Conservation (phyloP, 208 protist species). For the Wallacemonas rigidus region DNA sequence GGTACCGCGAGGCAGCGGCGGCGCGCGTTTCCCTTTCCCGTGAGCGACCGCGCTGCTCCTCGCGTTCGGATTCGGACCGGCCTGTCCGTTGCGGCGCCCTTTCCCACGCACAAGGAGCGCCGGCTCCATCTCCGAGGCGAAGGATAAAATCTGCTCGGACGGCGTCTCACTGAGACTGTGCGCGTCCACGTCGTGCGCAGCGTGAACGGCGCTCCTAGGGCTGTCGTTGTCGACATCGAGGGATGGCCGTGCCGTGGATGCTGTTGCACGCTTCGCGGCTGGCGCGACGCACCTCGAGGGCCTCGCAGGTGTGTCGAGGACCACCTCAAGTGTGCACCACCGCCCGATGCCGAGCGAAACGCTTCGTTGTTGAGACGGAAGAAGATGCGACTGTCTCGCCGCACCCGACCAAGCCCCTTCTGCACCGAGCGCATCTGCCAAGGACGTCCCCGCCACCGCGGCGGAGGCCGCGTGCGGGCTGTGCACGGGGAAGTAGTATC, state of each 20-base stretch:
- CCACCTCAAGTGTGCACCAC: slow-evolving; percentile 24
- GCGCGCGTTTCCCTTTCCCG: too few relatives aligned
- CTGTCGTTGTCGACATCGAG: slow-evolving; percentile 5
- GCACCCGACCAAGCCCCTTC: too few relatives aligned
- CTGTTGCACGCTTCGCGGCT: background rate
- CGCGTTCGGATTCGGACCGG: too few relatives aligned
- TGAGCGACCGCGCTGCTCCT: too few relatives aligned
- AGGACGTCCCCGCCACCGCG: background rate
- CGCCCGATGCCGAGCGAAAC: slow-evolving; percentile 25
- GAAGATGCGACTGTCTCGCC: background rate
- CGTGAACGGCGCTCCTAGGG: slow-evolving; percentile 3
- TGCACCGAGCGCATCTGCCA: background rate
- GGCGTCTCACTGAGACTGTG: background rate
- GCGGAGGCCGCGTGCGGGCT: background rate
- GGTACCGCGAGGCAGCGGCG: too few relatives aligned
- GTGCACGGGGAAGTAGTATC: slow-evolving; percentile 34
- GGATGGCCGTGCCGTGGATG: background rate
- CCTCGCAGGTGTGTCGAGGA: slow-evolving; percentile 11
- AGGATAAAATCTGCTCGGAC: background rate
- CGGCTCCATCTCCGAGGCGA: background rate
- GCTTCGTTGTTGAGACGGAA: background rate
- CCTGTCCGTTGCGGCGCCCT: too few relatives aligned
- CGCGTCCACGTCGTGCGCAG: slow-evolving; percentile 3
- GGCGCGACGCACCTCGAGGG: background rate
- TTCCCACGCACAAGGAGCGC: slow-evolving; percentile 2